These are phyloP conservation scores for Penicillium fimorum DNA, from an alignment of 495 filamentous ascomycete species.

Conservation along the genomic window DNA sequence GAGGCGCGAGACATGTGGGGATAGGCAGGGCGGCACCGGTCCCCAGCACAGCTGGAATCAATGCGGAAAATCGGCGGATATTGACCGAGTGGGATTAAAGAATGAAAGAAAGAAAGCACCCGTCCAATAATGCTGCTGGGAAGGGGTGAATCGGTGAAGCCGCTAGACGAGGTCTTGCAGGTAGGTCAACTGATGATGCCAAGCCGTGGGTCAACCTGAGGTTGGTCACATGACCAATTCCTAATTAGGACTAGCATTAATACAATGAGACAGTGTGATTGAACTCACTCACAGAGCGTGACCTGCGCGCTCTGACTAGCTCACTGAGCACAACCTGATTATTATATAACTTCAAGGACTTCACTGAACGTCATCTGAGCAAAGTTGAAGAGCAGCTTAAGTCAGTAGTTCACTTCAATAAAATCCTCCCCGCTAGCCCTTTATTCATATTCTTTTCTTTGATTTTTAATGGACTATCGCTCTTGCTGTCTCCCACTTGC, in stretches of 20 bases:
- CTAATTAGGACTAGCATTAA: constrained; percentile 23
- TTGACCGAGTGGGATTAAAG: constrained; percentile 25
- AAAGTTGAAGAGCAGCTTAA: too few species aligned
- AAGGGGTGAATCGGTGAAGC: constrained; percentile 21
- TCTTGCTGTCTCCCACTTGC: too few species aligned
- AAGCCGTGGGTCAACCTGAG: constrained; percentile 40
- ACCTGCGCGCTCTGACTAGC: too few species aligned
- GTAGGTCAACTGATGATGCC: constrained; percentile 40
- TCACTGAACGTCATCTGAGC: too few species aligned
- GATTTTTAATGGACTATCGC: too few species aligned
- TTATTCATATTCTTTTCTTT: too few species aligned
- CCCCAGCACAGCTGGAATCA: constrained; percentile 33
- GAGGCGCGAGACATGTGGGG: constrained; percentile 54
- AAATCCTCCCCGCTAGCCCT: too few species aligned
- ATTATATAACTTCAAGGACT: too few species aligned
- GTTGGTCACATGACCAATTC: constrained; percentile 32
- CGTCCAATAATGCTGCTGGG: constrained; percentile 32
- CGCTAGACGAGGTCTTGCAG: constrained; percentile 29
- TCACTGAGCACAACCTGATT: too few species aligned
- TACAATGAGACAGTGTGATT: background rate
- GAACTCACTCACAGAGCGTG: too few species aligned
- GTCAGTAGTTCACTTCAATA: too few species aligned
- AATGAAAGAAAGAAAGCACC: constrained; percentile 21
- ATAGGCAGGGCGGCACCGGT: constrained; percentile 41
- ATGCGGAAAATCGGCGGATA: constrained; percentile 23